Percentiles rank a stretch among this genome's conserved stretches.
phyloP scores from a whole-genome alignment of 2,329 filamentous ascomycete species.

The Trematosphaeria pertusa region DNA sequence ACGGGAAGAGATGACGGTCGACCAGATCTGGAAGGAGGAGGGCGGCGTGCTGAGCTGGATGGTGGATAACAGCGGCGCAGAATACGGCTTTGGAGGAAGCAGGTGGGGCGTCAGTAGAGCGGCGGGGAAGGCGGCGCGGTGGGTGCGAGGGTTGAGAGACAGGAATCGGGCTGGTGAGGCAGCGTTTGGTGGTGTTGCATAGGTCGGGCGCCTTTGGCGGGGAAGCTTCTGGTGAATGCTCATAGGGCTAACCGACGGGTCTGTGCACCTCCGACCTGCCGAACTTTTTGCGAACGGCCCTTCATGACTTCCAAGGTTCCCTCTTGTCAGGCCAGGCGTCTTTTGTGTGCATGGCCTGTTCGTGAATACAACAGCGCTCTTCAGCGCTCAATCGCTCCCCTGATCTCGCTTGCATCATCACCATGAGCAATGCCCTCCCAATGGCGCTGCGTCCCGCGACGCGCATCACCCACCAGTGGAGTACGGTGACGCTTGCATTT shows the following conservation, averaged over 20 bases:
- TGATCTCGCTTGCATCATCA: neutral
- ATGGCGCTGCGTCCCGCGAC: conserved; percentile 40
- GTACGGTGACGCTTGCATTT: conserved; percentile 26
- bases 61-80: conserved; percentile 5
- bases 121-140: conserved; percentile 6
- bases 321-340: neutral
- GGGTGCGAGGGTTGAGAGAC: conserved; percentile 3
- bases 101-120: conserved; percentile 6
- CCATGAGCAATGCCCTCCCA: conserved; percentile 36
- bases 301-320: conserved; percentile 3
- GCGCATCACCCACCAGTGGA: conserved; percentile 27
- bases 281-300: conserved; percentile 20
- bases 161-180: conserved; percentile 3
- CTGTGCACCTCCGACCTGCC: conserved; percentile 21
- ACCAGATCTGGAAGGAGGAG: conserved; percentile 4
- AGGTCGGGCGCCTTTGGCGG: conserved; percentile 5
- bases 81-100: conserved; percentile 8
- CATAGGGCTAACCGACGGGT: conserved; percentile 8
- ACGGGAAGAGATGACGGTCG: neutral
- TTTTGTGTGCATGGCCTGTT: conserved; percentile 14
- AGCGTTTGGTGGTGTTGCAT: neutral
- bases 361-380: conserved; percentile 2
- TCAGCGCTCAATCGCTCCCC: conserved; percentile 5
- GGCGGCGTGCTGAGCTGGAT: conserved; percentile 9
- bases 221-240: conserved; percentile 6